Evolutionary conservation across 176 grass and related monocot genomes (phyloP).

Genomic region (Lolium perenne): DNA sequence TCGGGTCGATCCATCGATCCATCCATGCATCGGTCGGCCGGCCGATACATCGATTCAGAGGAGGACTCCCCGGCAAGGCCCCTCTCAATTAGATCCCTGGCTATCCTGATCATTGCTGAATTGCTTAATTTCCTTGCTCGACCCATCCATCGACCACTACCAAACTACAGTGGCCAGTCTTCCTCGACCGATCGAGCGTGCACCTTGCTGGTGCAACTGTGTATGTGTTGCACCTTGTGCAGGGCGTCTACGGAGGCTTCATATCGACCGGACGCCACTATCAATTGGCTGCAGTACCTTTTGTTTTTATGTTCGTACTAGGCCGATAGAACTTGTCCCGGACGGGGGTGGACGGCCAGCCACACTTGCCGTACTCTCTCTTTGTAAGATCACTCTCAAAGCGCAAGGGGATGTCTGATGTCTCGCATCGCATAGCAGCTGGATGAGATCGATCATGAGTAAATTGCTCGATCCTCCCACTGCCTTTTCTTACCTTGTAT

Average conservation of each 20-base stretch:
- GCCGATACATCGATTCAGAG: neutral
- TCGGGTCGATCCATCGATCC: constrained; percentile 36
- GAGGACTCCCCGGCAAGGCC: constrained; percentile 14
- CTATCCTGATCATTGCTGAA: neutral
- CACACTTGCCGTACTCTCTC: neutral
- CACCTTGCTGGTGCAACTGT: too few relatives aligned
- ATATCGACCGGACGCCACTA: neutral
- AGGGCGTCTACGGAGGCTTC: neutral
- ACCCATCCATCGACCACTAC: neutral
- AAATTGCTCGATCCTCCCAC: too few relatives aligned
- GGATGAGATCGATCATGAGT: too few relatives aligned
- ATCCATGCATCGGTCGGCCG: neutral
- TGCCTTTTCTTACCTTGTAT: too few relatives aligned
- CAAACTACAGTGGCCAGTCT: neutral
- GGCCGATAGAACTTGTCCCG: neutral
- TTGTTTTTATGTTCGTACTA: neutral
- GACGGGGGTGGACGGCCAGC: neutral
- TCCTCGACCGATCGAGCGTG: neutral
- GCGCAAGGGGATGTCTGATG: neutral
- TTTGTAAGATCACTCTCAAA: neutral
- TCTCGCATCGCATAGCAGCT: too few relatives aligned
- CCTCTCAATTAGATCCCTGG: neutral
- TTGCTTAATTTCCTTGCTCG: neutral
- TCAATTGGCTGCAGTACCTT: neutral
- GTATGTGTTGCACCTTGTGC: neutral